Evolutionary conservation across 2,329 filamentous ascomycete genomes (phyloP).

Genomic region (Calonectria fujianensis): DNA sequence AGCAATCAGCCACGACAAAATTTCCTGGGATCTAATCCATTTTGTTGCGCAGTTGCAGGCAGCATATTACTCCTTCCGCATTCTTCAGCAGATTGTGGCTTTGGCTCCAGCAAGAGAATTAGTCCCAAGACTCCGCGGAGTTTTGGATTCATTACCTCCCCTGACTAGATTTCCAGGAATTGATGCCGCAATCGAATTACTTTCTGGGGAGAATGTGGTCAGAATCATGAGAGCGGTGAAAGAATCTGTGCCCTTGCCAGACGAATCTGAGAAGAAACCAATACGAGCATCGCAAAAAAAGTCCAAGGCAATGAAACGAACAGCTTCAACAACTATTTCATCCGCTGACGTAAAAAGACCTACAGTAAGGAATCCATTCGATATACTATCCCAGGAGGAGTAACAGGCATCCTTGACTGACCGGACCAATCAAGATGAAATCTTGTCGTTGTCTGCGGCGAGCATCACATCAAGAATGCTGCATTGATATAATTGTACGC

Average conservation of each 20-base stretch:
- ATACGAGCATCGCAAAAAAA: constrained; percentile 37
- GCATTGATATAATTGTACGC: background rate
- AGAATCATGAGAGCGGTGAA: constrained; percentile 41
- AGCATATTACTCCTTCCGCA: constrained; percentile 76
- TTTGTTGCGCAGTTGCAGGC: constrained; percentile 77
- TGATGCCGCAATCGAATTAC: constrained; percentile 43
- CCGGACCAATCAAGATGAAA: background rate
- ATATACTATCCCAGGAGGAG: constrained; percentile 47
- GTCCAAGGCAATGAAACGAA: constrained; percentile 36
- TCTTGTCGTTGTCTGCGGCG: background rate
- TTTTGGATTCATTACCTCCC: constrained; percentile 53
- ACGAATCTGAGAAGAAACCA: constrained; percentile 2
- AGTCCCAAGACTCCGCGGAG: constrained; percentile 44
- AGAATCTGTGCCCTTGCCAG: constrained; percentile 46
- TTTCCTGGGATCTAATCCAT: constrained; percentile 76
- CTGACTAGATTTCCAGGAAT: constrained; percentile 53
- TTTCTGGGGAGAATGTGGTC: constrained; percentile 41
- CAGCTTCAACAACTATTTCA: constrained; percentile 14
- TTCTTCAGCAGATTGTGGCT: constrained; percentile 63
- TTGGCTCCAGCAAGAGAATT: constrained; percentile 32
- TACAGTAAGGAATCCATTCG: constrained; percentile 51
- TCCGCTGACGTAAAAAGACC: constrained; percentile 22
- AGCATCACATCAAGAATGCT: background rate
- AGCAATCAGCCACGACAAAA: constrained; percentile 17
- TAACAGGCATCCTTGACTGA: constrained; percentile 5